phyloP scores from a whole-genome alignment of 352 stramenopile species.

The Phytopythium sindhum region DNA sequence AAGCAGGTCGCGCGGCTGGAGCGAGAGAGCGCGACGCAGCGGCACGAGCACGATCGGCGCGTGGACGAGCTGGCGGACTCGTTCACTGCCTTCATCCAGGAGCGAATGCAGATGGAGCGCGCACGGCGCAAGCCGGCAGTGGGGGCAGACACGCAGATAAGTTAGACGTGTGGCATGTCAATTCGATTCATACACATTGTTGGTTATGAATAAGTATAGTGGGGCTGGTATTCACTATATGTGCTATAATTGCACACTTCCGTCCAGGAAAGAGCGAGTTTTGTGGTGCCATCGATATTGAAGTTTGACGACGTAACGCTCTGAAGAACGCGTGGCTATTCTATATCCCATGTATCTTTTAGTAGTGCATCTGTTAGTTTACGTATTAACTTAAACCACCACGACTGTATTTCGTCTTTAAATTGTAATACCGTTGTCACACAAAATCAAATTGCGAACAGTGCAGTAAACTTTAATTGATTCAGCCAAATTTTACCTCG shows the following conservation, averaged over 20 bases:
- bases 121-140: slow-evolving; percentile 28
- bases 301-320: background rate
- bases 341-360: background rate
- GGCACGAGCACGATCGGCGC: slow-evolving; percentile 48
- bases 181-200: too few relatives aligned
- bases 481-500: too few relatives aligned
- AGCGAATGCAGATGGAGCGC: slow-evolving; percentile 44
- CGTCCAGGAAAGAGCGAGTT: too few relatives aligned
- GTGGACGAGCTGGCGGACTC: slow-evolving; percentile 54
- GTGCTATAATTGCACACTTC: too few relatives aligned
- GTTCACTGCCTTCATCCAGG: slow-evolving; percentile 48
- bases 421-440: background rate
- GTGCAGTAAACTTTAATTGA: background rate
- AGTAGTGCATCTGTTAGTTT: background rate
- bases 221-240: too few relatives aligned
- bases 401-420: background rate
- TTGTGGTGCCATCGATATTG: background rate
- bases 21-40: slow-evolving; percentile 33
- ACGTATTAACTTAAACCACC: background rate
- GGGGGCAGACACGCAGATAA: background rate
- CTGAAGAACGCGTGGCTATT: background rate
- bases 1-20: slow-evolving; percentile 41
- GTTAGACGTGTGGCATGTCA: too few relatives aligned
- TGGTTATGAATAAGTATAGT: too few relatives aligned
- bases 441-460: background rate